Percentiles rank a stretch among this genome's conserved stretches.
Conservation (phyloP, 1,284 basidiomycete genomes). For the Apiotrichum porosum region DNA sequence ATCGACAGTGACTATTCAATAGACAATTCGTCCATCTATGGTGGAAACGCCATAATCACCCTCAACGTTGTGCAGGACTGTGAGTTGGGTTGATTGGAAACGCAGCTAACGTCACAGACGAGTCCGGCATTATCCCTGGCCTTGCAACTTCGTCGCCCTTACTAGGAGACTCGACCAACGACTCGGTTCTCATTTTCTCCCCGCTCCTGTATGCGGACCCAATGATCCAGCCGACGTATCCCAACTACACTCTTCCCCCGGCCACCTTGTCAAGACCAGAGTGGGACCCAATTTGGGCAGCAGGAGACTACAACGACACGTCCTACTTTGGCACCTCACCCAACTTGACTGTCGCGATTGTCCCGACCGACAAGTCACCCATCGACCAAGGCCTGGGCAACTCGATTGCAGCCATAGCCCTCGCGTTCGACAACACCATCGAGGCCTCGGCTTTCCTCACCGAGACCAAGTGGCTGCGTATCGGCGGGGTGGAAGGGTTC, state of each 20-base stretch:
- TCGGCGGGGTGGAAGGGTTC: slow-evolving; percentile 33
- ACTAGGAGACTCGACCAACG: slow-evolving; percentile 70
- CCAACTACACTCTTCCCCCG: slow-evolving; percentile 71
- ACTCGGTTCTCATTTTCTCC: slow-evolving; percentile 71
- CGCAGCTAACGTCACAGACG: slow-evolving; percentile 1
- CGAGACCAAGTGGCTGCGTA: slow-evolving; percentile 28
- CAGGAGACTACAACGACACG: neutral
- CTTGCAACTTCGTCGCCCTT: slow-evolving; percentile 47
- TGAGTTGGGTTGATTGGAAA: neutral
- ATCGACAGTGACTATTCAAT: too few species aligned
- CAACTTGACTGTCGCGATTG: slow-evolving; percentile 35
- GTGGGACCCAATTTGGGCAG: slow-evolving; percentile 18
- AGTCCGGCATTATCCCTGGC: neutral
- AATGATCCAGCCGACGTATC: slow-evolving; percentile 56
- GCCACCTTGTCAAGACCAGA: slow-evolving; percentile 56
- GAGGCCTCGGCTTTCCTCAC: neutral
- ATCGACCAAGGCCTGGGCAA: slow-evolving; percentile 40
- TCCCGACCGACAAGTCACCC: slow-evolving; percentile 56
- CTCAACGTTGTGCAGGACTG: neutral
- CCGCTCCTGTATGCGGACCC: slow-evolving; percentile 53
- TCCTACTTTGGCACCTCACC: slow-evolving; percentile 54
- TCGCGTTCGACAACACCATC: neutral
- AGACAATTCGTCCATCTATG: too few species aligned
- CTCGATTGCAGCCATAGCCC: slow-evolving; percentile 33
- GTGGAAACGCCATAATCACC: too few species aligned